Percentiles rank a stretch among this genome's conserved stretches.
These are phyloP conservation scores for Nannizziopsis barbatae DNA, from an alignment of 2,329 filamentous ascomycete species.

Conservation along the genomic window DNA sequence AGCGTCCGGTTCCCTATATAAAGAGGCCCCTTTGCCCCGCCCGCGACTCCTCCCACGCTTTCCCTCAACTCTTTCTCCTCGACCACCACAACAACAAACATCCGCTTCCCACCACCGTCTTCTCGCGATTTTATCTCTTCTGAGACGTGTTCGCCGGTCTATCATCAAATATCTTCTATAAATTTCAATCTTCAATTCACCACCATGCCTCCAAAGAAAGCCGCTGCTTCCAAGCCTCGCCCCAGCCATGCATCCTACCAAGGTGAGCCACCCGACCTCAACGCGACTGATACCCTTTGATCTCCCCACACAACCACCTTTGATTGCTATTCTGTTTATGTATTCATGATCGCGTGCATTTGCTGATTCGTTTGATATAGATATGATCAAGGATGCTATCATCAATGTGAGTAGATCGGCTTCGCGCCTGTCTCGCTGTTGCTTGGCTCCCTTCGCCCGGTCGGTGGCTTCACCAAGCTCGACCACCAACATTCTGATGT, in stretches of 20 bases:
- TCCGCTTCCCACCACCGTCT: neutral
- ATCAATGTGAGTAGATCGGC: slow-evolving; percentile 53
- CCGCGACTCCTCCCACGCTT: slow-evolving; percentile 4
- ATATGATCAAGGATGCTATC: slow-evolving; percentile 65
- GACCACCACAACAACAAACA: slow-evolving; percentile 16
- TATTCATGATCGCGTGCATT: slow-evolving; percentile 41
- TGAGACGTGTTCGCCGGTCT: slow-evolving; percentile 15
- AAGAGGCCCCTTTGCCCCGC: slow-evolving; percentile 14
- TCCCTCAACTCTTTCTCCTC: slow-evolving; percentile 29
- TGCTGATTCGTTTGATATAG: slow-evolving; percentile 45
- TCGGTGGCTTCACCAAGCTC: neutral
- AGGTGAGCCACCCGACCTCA: slow-evolving; percentile 40
- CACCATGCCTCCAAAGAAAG: slow-evolving; percentile 57
- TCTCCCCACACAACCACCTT: slow-evolving; percentile 38
- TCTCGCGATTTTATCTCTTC: slow-evolving; percentile 13
- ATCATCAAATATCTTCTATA: slow-evolving; percentile 9
- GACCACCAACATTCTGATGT: slow-evolving; percentile 14
- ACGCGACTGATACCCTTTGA: slow-evolving; percentile 23
- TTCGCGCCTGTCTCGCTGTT: slow-evolving; percentile 31
- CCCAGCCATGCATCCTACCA: slow-evolving; percentile 54
- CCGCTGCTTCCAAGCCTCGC: slow-evolving; percentile 39
- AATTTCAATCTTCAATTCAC: slow-evolving; percentile 12
- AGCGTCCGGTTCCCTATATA: slow-evolving; percentile 14
- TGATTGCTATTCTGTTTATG: slow-evolving; percentile 29
- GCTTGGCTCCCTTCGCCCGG: slow-evolving; percentile 4